Base-by-base conservation (phyloP, 176 grass and related monocot species). In the Rhynchospora pubera region DNA sequence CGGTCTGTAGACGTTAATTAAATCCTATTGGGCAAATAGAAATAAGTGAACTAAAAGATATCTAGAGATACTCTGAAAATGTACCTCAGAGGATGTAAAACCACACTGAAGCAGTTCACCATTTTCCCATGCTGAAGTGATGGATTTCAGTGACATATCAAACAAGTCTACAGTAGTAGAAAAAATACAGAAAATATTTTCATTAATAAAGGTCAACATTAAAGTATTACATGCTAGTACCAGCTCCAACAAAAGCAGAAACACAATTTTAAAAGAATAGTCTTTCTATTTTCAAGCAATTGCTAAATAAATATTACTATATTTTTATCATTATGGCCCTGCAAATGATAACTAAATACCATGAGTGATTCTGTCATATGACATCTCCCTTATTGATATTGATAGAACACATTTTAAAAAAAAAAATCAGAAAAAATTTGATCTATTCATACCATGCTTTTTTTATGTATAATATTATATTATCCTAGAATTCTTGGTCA, bases 91-190 rank as follows among this genome's bases (percentile, higher is more conserved):
- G 60, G 93, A 91, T 65, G 85, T 93, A 79, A 98, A 98, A 58
- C 92, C 88, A 57, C 95, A 94, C 19, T 79, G 76, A 64, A 79
- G 19, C 82, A 94, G 84, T 69, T 98, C 95, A 51, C 92, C 90
- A 65, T 65, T 92, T 85, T 98, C 95, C 95, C 95, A 98, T 81
- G 85, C 71, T 59, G 83, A 48, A 60, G 88, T 94, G 42, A 98
- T 98, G 51, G 95, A 92, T 85, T 94, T 98, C 81, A 98, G 77
- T 23, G 92, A 90, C 92, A 98, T 94, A 93, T 94, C 95, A 88
- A 93, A 90, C 88, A 98, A 88, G 43, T 94, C 95, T 98, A 83
- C 65, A 48, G 39, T 23, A 48, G 53, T 32, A 53, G 81, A 57
- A 88, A 66, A 12, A 77, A 32, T 30, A 18, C 3, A 44, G 85